Conservation (phyloP, 164 flowering plant genomes). For the Warburgia ugandensis region DNA sequence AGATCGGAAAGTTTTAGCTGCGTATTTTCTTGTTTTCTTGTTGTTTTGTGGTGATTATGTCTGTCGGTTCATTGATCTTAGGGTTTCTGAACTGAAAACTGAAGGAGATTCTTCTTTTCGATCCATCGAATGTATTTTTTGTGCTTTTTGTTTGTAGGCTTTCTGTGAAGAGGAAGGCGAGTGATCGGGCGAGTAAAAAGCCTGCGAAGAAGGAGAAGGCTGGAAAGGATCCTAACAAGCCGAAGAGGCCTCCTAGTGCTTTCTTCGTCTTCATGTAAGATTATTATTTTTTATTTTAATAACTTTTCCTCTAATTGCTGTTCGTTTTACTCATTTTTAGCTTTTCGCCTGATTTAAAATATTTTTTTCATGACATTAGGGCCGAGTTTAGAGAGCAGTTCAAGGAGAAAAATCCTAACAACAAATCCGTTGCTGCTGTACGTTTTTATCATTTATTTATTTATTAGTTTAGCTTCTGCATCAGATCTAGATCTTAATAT, state of each 20-base stretch:
- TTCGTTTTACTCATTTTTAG: not conserved
- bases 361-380: conserved; percentile 31
- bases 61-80: too few species aligned
- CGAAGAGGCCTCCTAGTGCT: conserved; percentile 89
- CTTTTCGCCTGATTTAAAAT: not conserved
- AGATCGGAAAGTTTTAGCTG: not conserved
- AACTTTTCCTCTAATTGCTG: not conserved
- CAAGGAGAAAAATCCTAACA: conserved; percentile 68
- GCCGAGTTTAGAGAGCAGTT: conserved; percentile 65
- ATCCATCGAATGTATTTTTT: not conserved
- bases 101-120: too few species aligned
- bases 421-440: conserved; percentile 78
- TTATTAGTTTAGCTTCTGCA: too few species aligned
- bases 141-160: conserved; percentile 6
- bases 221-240: conserved; percentile 85
- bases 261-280: conserved; percentile 84
- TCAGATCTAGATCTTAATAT: conserved; percentile 1
- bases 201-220: conserved; percentile 47
- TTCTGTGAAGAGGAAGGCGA: conserved; percentile 23
- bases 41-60: not conserved
- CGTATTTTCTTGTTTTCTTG: not conserved
- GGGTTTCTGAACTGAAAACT: not conserved
- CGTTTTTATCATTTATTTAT: too few species aligned
- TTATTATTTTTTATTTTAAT: not conserved
- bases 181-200: conserved; percentile 28